A percentile compares a stretch with the other conserved stretches of the same genome.
Conservation (phyloP, 1,284 basidiomycete genomes). For the Trametes sp. region DNA sequence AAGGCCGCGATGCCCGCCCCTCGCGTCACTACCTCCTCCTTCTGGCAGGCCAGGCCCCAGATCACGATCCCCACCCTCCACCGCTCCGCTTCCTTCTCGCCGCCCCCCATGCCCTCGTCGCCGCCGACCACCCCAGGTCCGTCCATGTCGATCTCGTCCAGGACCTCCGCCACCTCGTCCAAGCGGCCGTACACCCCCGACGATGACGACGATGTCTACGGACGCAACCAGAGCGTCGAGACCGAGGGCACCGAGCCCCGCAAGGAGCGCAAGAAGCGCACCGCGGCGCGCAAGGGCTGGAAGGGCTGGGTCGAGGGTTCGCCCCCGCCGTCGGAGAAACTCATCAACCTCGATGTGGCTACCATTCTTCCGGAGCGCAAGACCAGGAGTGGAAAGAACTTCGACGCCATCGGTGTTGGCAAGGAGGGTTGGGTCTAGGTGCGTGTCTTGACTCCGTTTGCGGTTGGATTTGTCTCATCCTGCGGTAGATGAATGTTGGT, state of each 20-base stretch:
- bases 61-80: constrained; percentile 72
- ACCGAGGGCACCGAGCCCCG: constrained; percentile 39
- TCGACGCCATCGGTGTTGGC: constrained; percentile 72
- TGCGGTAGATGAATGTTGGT: constrained; percentile 4
- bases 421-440: constrained; percentile 55
- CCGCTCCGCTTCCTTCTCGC: constrained; percentile 75
- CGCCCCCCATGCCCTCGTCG: constrained; percentile 70
- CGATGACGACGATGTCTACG: constrained; percentile 49
- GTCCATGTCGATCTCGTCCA: constrained; percentile 72
- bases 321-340: constrained; percentile 77
- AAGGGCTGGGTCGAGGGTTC: constrained; percentile 88
- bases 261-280: constrained; percentile 65
- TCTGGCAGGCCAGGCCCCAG: constrained; percentile 70
- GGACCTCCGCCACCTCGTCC: constrained; percentile 77
- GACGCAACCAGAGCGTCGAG: constrained; percentile 36
- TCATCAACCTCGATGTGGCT: constrained; percentile 79
- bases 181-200: constrained; percentile 77
- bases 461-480: constrained; percentile 34
- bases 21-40: constrained; percentile 49
- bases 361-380: constrained; percentile 66
- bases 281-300: constrained; percentile 80
- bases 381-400: constrained; percentile 81
- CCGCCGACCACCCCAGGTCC: constrained; percentile 76
- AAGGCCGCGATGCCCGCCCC: constrained; percentile 35
- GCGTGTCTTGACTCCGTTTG: constrained; percentile 26